A percentile compares a stretch with the other conserved stretches of the same genome.
phyloP scores from a whole-genome alignment of 352 stramenopile species.

The Phytophthora citrophthora region DNA sequence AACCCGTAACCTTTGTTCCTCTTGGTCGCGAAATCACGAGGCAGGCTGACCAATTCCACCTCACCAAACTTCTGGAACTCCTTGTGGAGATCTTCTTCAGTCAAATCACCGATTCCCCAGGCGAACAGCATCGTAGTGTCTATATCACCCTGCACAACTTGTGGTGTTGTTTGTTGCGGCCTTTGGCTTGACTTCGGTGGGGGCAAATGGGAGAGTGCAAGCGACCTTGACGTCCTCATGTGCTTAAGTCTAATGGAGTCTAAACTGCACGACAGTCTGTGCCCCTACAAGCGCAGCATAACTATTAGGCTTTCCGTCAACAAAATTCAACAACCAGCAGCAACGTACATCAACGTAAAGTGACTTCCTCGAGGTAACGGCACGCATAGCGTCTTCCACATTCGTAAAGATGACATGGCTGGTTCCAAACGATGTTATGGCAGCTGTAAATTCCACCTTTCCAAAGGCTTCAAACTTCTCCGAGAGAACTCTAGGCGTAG shows the following conservation, averaged over 20 bases:
- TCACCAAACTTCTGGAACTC: slow-evolving; percentile 76
- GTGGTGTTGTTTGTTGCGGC: background rate
- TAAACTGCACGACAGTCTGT: slow-evolving; percentile 33
- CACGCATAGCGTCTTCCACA: slow-evolving; percentile 61
- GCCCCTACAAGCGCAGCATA: slow-evolving; percentile 1
- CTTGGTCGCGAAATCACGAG: slow-evolving; percentile 56
- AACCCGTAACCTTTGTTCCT: slow-evolving; percentile 80
- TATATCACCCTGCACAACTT: background rate
- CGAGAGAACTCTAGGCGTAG: slow-evolving; percentile 54
- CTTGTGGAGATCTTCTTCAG: slow-evolving; percentile 50
- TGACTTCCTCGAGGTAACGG: slow-evolving; percentile 46
- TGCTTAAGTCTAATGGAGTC: slow-evolving; percentile 7
- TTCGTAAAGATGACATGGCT: slow-evolving; percentile 76
- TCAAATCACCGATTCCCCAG: slow-evolving; percentile 59
- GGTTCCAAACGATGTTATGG: slow-evolving; percentile 70
- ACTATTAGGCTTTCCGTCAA: background rate
- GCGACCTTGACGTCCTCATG: too few relatives aligned
- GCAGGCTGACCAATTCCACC: slow-evolving; percentile 53
- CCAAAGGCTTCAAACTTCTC: slow-evolving; percentile 61
- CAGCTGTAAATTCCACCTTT: slow-evolving; percentile 57
- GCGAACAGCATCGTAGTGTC: slow-evolving; percentile 61
- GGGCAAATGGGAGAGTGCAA: too few relatives aligned
- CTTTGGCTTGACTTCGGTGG: slow-evolving; percentile 1
- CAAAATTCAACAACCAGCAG: background rate
- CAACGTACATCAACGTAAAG: slow-evolving; percentile 65